These are phyloP conservation scores for Yamadazyma phyllophila DNA, from an alignment of 805 yeast genomes.

Conservation along the genomic window DNA sequence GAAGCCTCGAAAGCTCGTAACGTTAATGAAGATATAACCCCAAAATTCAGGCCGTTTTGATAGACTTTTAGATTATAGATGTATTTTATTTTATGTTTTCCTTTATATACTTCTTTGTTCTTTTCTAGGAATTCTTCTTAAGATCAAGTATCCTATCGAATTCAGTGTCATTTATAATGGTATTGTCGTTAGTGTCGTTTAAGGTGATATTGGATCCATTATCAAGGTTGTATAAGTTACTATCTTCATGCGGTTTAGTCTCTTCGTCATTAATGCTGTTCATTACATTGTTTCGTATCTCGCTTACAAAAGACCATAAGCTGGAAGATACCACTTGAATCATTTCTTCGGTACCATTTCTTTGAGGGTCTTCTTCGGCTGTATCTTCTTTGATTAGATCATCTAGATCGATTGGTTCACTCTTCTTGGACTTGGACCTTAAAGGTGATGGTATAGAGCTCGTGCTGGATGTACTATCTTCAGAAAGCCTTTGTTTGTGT, in stretches of 20 bases:
- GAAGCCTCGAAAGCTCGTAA: background rate
- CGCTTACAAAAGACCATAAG: conserved; percentile 44
- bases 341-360: conserved; percentile 39
- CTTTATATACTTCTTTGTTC: background rate
- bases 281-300: conserved; percentile 34
- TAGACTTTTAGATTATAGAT: conserved; percentile 11
- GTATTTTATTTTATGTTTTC: conserved; percentile 5
- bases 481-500: conserved; percentile 17
- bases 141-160: conserved; percentile 6
- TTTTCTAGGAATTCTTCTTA: background rate
- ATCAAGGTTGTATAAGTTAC: conserved; percentile 21
- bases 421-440: conserved; percentile 18
- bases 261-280: conserved; percentile 12
- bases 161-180: conserved; percentile 9
- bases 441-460: conserved; percentile 27
- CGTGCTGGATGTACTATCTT: conserved; percentile 25
- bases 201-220: conserved; percentile 21
- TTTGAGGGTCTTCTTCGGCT: background rate
- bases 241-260: background rate
- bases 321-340: conserved; percentile 40
- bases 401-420: conserved; percentile 11
- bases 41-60: conserved; percentile 7
- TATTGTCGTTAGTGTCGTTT: conserved; percentile 7
- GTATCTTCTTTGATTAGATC: conserved; percentile 12
- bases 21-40: conserved; percentile 1